Conservation (phyloP, 352 stramenopile genomes). For the Blastocystis sp. region DNA sequence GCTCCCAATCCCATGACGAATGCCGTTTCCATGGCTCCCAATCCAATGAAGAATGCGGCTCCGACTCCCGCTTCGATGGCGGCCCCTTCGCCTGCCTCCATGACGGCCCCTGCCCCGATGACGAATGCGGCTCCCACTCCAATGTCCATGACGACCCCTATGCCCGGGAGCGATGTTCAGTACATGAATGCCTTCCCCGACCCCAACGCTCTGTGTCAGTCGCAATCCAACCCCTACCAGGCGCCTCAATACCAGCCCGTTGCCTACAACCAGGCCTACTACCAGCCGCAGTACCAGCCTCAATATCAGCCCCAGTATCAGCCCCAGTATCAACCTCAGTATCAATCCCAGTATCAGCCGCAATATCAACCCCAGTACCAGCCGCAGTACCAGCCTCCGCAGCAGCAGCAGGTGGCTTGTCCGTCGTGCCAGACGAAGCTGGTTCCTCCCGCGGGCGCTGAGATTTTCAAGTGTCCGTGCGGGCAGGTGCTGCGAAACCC, state of each 20-base stretch:
- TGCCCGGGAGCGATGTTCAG: background rate
- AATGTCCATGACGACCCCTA: background rate
- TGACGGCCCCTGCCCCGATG: background rate
- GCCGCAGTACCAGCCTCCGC: conserved; percentile 7
- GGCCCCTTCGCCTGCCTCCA: too few species aligned
- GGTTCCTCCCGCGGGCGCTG: conserved; percentile 16
- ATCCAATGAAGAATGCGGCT: background rate
- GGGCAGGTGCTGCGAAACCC: conserved; percentile 44
- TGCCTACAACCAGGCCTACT: background rate
- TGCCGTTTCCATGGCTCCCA: too few species aligned
- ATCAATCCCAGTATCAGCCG: background rate
- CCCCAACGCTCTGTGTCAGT: background rate
- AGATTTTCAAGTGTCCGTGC: conserved; percentile 54
- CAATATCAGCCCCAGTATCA: conserved; percentile 6
- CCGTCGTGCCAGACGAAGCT: conserved; percentile 31
- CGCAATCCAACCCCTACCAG: background rate
- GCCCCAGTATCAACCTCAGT: background rate
- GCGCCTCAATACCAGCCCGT: background rate
- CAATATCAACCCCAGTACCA: conserved; percentile 1
- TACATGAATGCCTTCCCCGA: background rate
- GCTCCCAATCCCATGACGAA: too few species aligned
- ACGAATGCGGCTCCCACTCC: background rate
- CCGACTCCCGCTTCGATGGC: background rate
- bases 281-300: conserved; percentile 13
- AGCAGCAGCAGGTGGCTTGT: conserved; percentile 44